phyloP scores from a whole-genome alignment of 352 stramenopile genomes.

The Pythium pyrilobum region DNA sequence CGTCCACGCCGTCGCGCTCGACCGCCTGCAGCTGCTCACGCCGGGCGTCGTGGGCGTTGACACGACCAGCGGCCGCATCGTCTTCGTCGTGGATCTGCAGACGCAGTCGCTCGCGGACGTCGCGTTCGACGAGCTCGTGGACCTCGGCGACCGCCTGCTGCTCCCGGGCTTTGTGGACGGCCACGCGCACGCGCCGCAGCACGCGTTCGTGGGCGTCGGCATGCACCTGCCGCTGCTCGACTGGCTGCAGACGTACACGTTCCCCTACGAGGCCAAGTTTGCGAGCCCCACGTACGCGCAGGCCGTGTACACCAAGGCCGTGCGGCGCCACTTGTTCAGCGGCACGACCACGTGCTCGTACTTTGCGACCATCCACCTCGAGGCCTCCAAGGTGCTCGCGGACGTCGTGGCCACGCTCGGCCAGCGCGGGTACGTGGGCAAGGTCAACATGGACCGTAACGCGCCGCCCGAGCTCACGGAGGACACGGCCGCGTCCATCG shows the following conservation, averaged over 20 bases:
- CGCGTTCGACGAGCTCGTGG: constrained; percentile 39
- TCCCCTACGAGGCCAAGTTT: constrained; percentile 89
- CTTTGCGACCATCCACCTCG: constrained; percentile 91
- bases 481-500: constrained; percentile 76
- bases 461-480: constrained; percentile 76
- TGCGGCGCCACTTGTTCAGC: constrained; percentile 78
- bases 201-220: constrained; percentile 90
- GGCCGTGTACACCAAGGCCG: constrained; percentile 85
- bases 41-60: constrained; percentile 65
- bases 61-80: constrained; percentile 36
- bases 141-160: constrained; percentile 74
- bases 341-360: constrained; percentile 95
- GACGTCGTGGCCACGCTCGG: constrained; percentile 82
- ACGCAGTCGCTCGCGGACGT: constrained; percentile 15
- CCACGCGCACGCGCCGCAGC: constrained; percentile 93
- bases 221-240: constrained; percentile 92
- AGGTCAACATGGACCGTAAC: constrained; percentile 97
- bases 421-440: constrained; percentile 90
- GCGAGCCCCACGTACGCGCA: constrained; percentile 50
- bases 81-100: constrained; percentile 38
- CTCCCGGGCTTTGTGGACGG: constrained; percentile 93
- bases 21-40: constrained; percentile 52
- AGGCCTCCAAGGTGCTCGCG: constrained; percentile 86
- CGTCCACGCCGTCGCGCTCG: constrained; percentile 61
- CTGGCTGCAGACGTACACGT: constrained; percentile 94